Evolutionary conservation across 371 early-diverging fungal genomes (phyloP).

Genomic region (Circinella minor): DNA sequence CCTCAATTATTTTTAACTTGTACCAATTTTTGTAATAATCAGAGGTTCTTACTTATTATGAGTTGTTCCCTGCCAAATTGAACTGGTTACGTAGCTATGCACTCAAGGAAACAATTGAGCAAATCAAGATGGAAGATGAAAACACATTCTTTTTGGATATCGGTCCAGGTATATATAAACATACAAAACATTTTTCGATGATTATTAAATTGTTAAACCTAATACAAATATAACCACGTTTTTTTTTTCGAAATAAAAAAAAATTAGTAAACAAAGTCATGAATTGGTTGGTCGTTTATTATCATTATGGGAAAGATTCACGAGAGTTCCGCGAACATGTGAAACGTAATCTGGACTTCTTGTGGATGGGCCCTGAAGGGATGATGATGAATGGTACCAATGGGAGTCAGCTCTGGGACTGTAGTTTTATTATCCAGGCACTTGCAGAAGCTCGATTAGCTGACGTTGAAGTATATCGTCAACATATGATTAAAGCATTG

Average conservation of each 20-base stretch:
- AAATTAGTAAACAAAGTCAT: constrained; percentile 85
- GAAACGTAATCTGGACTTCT: constrained; percentile 76
- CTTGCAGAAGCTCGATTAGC: constrained; percentile 66
- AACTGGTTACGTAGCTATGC: constrained; percentile 72
- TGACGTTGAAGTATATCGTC: constrained; percentile 68
- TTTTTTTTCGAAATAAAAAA: not conserved
- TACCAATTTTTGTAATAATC: not conserved
- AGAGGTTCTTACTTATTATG: constrained; percentile 69
- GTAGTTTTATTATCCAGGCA: constrained; percentile 88
- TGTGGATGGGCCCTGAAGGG: constrained; percentile 91
- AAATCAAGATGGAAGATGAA: constrained; percentile 87
- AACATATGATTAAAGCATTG: constrained; percentile 70
- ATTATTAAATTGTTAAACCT: not conserved
- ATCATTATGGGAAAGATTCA: constrained; percentile 90
- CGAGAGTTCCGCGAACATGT: constrained; percentile 78
- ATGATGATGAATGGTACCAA: constrained; percentile 98
- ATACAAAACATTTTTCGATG: not conserved
- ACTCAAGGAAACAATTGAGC: constrained; percentile 75
- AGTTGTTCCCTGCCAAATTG: constrained; percentile 53
- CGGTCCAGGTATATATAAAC: constrained; percentile 72
- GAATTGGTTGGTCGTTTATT: constrained; percentile 84
- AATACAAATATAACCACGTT: not conserved
- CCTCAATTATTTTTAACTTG: not conserved
- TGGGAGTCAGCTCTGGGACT: constrained; percentile 98
- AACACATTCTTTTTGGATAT: constrained; percentile 90